Evolutionary conservation across 495 filamentous ascomycete genomes (phyloP), one percentile per base, ranked within the genome.

Genomic region (Pseudomonodictys pantanalensis): DNA sequence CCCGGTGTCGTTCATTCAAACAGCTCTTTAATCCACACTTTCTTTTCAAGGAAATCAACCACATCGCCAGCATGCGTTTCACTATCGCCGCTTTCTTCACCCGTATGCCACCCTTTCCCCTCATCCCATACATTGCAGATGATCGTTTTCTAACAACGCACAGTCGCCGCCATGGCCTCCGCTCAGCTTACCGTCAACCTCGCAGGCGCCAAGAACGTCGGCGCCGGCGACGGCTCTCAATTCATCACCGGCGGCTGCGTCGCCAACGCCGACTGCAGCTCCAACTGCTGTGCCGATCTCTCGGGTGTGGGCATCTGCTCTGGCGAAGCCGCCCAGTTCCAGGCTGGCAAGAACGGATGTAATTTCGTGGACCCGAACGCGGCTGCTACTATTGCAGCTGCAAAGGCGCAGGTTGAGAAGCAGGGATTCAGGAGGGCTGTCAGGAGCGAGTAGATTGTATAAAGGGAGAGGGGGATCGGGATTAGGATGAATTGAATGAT

Each of bases 311-410:
- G 75, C 47, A 69, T 77, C 24, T 77, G 75, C 70, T 76, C 74
- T 25, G 75, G 71, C 44, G 73, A 69, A 54, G 75, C 73, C 20
- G 75, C 74, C 1, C 57, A 65, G 17, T 66, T 73, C 50, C 74
- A 77, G 68, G 69, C 68, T 43, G 75, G 74, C 12, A 76, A 77
- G 72, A 60, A 64, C n/a, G 75, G 74, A 49, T 76, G 75, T 55
- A 58, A 60, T 48, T 76, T 77, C 57, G 70, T 71, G 43, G 76
- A 78, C 53, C 73, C 73, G 20, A 78, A 76, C 45, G 68, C 72
- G 10, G 67, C 49, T 11, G 69, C 70, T 15, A 75, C 73, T 7
- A 72, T 76, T 53, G 69, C 70, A 4, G 71, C 71, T 15, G 76
- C 76, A 6, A 33, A 76, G 68, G 72, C 70, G 8, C 74, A 78